phyloP scores from a whole-genome alignment of 805 yeast genomes.

The Candida stauntonica region DNA sequence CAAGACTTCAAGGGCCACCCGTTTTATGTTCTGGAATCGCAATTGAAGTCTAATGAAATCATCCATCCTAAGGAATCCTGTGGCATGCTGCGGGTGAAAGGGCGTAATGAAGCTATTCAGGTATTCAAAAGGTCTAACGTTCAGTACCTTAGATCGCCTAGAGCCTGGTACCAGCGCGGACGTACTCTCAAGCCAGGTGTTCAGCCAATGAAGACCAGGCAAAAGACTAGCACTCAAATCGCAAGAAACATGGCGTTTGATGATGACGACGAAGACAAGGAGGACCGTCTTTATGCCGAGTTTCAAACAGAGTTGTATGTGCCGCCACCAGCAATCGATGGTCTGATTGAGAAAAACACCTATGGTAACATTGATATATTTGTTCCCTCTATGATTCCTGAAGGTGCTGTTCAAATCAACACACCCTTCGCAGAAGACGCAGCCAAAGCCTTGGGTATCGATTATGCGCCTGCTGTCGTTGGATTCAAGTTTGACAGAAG shows the following conservation, averaged over 20 bases:
- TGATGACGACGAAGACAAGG: slow-evolving; percentile 37
- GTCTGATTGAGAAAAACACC: slow-evolving; percentile 67
- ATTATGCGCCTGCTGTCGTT: slow-evolving; percentile 82
- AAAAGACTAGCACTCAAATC: slow-evolving; percentile 26
- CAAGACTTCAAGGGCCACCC: slow-evolving; percentile 89
- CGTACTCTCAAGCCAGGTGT: slow-evolving; percentile 67
- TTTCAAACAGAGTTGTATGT: slow-evolving; percentile 69
- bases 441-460: slow-evolving; percentile 64
- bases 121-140: slow-evolving; percentile 71
- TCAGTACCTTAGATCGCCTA: slow-evolving; percentile 59
- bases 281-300: slow-evolving; percentile 66
- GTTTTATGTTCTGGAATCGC: slow-evolving; percentile 71
- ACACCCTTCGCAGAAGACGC: slow-evolving; percentile 60
- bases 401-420: slow-evolving; percentile 61
- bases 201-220: slow-evolving; percentile 52
- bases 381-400: slow-evolving; percentile 76
- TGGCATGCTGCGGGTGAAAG: slow-evolving; percentile 60
- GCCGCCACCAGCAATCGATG: slow-evolving; percentile 55
- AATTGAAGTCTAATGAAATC: slow-evolving; percentile 68
- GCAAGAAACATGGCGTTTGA: slow-evolving; percentile 13
- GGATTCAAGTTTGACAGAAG: slow-evolving; percentile 70
- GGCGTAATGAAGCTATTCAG: slow-evolving; percentile 42
- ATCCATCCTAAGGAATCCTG: slow-evolving; percentile 64
- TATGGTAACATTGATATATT: slow-evolving; percentile 85
- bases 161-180: slow-evolving; percentile 84